Base-by-base conservation (phyloP, 805 yeast species). In the Clavispora asparagi region DNA sequence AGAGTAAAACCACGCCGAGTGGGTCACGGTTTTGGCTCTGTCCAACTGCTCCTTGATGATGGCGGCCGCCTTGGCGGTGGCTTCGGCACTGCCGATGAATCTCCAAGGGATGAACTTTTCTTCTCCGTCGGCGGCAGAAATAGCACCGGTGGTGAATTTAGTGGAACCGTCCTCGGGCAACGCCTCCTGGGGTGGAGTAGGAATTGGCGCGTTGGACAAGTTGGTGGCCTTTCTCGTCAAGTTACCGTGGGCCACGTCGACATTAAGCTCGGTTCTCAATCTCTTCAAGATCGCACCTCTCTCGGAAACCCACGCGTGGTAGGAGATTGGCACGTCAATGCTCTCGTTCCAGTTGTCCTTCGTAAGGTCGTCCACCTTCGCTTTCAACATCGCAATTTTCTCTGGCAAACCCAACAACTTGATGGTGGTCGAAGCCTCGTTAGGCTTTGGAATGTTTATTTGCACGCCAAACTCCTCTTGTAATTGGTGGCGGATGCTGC, bases 401-500 rank as follows among this genome's bases (percentile, higher is more conserved):
- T 79, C 91, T 5, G 88, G 83, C 51, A 78, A 67, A 46, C 96
- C 97, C 40, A 66, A 63, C 42, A 90, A 63, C 31, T 71, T 72
- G 43, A 90, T 76, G 31, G 62, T 63, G 19, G 79, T 79, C 7
- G 80, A 71, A 30, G 70, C 66, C 44, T 71, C 76, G 48, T 73
- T 76, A 35, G 75, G 67, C 59, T 76, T 77, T 52, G 97, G 97
- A 59, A 92, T 77, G 40, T 71, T 73, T 45, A 92, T 64, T 26
- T 64, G 61, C 41, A 87, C 91, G 12, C 73, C 71, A 63, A 76
- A 87, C 57, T 85, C 87, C 13, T 77, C 71, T 68, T 89, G 92
- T 52, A 89, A 64, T 10, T 78, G 71, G 55, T 85, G 84, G 67
- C 92, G 87, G 48, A 78, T 76, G 11, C 80, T 59, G 39, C 98